Conservation (phyloP, 2,329 filamentous ascomycete species). For the Penicillium sumatraense region DNA sequence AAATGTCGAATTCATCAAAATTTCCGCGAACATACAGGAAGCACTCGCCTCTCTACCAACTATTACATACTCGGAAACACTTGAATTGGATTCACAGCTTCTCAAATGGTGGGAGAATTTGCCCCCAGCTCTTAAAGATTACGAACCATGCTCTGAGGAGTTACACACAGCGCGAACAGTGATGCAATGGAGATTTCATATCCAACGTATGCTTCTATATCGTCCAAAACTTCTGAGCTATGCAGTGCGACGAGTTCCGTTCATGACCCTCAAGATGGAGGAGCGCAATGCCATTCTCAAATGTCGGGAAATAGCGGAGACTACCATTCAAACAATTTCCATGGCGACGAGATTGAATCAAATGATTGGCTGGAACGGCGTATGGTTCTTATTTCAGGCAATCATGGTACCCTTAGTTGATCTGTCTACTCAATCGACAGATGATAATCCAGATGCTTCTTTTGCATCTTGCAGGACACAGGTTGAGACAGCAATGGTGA, state of each 20-base stretch:
- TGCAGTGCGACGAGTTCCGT: slow-evolving; percentile 55
- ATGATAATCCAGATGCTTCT: slow-evolving; percentile 1
- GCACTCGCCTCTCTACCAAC: slow-evolving; percentile 69
- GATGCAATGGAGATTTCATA: slow-evolving; percentile 81
- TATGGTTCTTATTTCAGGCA: slow-evolving; percentile 79
- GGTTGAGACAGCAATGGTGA: slow-evolving; percentile 17
- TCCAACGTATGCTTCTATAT: slow-evolving; percentile 74
- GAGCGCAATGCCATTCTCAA: slow-evolving; percentile 69
- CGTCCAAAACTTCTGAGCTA: slow-evolving; percentile 70
- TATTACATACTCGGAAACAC: slow-evolving; percentile 65
- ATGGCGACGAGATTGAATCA: slow-evolving; percentile 70
- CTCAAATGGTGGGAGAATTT: slow-evolving; percentile 72
- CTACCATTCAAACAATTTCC: slow-evolving; percentile 72
- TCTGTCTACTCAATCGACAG: slow-evolving; percentile 8
- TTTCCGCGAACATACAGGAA: slow-evolving; percentile 75
- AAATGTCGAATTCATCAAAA: slow-evolving; percentile 76
- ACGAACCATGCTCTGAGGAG: slow-evolving; percentile 69
- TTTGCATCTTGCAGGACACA: slow-evolving; percentile 15
- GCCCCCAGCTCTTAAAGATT: slow-evolving; percentile 65
- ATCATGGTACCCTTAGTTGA: slow-evolving; percentile 69
- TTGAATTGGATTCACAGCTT: slow-evolving; percentile 67
- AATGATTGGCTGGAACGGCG: slow-evolving; percentile 76
- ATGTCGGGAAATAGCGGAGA: slow-evolving; percentile 69
- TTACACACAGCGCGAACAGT: slow-evolving; percentile 70
- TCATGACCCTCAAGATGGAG: slow-evolving; percentile 56